These are phyloP conservation scores for Mycena albidolilacea DNA, from an alignment of 768 basidiomycete species.

Conservation along the genomic window DNA sequence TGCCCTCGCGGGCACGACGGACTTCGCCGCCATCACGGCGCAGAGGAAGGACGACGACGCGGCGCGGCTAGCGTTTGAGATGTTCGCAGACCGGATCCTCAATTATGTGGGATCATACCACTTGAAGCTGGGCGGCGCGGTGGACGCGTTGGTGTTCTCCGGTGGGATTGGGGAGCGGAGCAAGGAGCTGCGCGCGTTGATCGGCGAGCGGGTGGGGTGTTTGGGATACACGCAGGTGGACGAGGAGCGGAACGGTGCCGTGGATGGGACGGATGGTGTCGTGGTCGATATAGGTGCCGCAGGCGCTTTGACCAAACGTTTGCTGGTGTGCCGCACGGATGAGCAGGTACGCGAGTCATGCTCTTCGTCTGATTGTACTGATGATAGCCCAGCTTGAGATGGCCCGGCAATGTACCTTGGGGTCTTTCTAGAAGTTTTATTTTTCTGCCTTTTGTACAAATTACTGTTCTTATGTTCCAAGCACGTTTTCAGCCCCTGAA, in stretches of 20 bases:
- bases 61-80: constrained; percentile 78
- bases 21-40: constrained; percentile 80
- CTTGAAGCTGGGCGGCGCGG: constrained; percentile 74
- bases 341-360: constrained; percentile 63
- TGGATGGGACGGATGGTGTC: constrained; percentile 52
- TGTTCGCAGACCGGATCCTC: constrained; percentile 84
- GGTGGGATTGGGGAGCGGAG: constrained; percentile 92
- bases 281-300: constrained; percentile 64
- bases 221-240: constrained; percentile 74
- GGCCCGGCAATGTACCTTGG: constrained; percentile 56
- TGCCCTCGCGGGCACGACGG: constrained; percentile 83
- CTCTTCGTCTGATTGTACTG: constrained; percentile 11
- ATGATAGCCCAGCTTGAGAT: constrained; percentile 54
- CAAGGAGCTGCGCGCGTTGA: constrained; percentile 69
- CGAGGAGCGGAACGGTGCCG: constrained; percentile 58
- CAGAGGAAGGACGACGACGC: constrained; percentile 58
- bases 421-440: constrained; percentile 16
- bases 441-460: background rate
- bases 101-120: constrained; percentile 83
- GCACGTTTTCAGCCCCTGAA: too few species aligned
- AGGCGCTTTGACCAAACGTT: constrained; percentile 45
- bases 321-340: constrained; percentile 78
- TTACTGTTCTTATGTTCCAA: too few species aligned
- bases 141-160: constrained; percentile 88
- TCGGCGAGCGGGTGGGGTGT: constrained; percentile 68